Conservation (phyloP, 306 rosid species). For the Vachellia collinsii region DNA sequence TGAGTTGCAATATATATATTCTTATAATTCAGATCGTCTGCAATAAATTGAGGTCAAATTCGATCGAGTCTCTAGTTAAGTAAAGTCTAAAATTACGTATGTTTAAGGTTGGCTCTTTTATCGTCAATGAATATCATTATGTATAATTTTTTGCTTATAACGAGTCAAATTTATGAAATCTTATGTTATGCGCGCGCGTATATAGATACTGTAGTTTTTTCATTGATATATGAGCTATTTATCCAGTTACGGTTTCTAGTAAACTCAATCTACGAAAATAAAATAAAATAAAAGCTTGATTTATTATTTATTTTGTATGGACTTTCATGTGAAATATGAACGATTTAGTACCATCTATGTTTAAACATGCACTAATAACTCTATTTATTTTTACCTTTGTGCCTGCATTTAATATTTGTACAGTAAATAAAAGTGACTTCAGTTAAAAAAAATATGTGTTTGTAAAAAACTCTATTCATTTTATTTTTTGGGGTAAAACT, state of each 20-base stretch:
- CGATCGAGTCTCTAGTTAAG: not conserved
- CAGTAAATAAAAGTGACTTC: too few species aligned
- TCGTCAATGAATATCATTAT: not conserved
- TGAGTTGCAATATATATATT: not conserved
- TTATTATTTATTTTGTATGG: too few species aligned
- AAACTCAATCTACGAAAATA: not conserved
- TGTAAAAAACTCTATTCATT: too few species aligned
- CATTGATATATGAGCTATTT: not conserved
- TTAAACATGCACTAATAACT: too few species aligned
- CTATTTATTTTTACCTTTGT: too few species aligned
- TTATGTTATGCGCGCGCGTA: too few species aligned
- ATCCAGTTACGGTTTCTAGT: not conserved
- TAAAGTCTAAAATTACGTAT: not conserved
- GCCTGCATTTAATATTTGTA: too few species aligned
- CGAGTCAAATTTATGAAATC: not conserved
- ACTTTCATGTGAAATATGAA: too few species aligned
- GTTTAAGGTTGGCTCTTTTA: not conserved
- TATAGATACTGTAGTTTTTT: not conserved
- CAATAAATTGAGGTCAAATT: not conserved
- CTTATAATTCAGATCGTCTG: not conserved
- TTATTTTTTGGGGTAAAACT: too few species aligned
- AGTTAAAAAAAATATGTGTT: too few species aligned
- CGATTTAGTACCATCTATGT: too few species aligned
- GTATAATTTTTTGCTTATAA: not conserved
- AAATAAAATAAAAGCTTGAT: too few species aligned